Base-by-base conservation (phyloP, 148 eudicot genomes). In the Polygonum maritimum region DNA sequence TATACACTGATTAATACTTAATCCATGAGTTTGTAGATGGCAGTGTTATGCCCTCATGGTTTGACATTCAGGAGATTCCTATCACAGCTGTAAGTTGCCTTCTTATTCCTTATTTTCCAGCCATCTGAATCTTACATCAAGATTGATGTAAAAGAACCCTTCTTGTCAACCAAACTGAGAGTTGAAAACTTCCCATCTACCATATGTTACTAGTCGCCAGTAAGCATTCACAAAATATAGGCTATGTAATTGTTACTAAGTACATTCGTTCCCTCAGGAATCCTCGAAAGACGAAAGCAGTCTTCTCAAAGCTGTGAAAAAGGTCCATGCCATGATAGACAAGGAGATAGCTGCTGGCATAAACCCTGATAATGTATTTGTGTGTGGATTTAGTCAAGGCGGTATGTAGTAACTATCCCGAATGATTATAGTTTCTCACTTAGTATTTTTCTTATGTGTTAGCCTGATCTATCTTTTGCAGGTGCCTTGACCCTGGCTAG, bases 331-430 rank as follows among this genome's bases (percentile, higher is more conserved):
- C 7, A 89, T 88, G 89, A 91, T 96, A 74, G 99, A 96, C 84
- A 87, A 87, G 79, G 98, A 91, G 88, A 78, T 96, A 79, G 87
- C 90, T 65, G 83, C 89, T 54, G 99, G 99, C 77, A 82, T 81
- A 74, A 75, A 85, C 81, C 99, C 99, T 44, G 87, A 82, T 6
- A 96, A 92, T 76, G 87, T 96, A 48, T 96, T 92, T 85, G 78
- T 96, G n/a, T 92, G 99, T 76, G 99, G 99, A 75, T 92, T 92
- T 78, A 96, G 99, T 88, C 99, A 96, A 86, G 99, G 99, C 89
- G 99, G 99, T 96, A 84, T 67, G 80, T 77, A 58, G 73, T 70
- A 75, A 51, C 10, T 35, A 3, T 10, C 41, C 35, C 71, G 2
- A 15, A 35, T 16, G 35, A 14, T 0, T 65, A 15, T 5, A 65